Percentiles rank a stretch among this genome's conserved stretches.
phyloP scores from a whole-genome alignment of 1,284 basidiomycete species.

The Inonotus obliquus region DNA sequence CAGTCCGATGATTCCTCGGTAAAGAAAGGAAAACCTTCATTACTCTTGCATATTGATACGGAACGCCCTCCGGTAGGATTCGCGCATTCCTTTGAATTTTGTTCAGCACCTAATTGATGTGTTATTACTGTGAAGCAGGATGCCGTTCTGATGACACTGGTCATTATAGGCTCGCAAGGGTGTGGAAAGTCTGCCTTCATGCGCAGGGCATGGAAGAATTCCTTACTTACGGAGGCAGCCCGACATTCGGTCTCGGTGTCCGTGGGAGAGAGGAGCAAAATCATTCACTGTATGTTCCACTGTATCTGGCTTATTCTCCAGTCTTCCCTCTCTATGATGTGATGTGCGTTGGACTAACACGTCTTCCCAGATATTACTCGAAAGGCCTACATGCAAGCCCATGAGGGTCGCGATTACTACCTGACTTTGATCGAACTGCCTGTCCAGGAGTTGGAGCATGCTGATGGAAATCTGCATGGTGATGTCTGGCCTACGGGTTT shows the following conservation, averaged over 20 bases:
- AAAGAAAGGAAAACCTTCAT: constrained; percentile 7
- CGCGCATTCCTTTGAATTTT: not conserved
- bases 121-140: constrained; percentile 7
- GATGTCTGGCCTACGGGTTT: constrained; percentile 39
- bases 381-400: constrained; percentile 14
- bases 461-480: constrained; percentile 8
- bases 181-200: constrained; percentile 74
- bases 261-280: constrained; percentile 6
- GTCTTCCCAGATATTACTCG: constrained; percentile 5
- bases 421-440: constrained; percentile 15
- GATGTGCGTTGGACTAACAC: not conserved
- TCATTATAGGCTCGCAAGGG: constrained; percentile 58
- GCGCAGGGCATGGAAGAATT: constrained; percentile 58
- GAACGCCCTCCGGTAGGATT: constrained; percentile 9
- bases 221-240: constrained; percentile 44
- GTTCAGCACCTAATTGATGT: not conserved
- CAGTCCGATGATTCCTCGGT: constrained; percentile 11
- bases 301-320: not conserved
- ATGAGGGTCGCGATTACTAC: constrained; percentile 15
- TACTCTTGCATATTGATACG: constrained; percentile 8
- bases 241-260: constrained; percentile 1
- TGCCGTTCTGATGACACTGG: constrained; percentile 40
- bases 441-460: constrained; percentile 11
- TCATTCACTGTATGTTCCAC: constrained; percentile 11
- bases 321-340: not conserved